phyloP scores from a whole-genome alignment of 768 basidiomycete genomes.

The Suillus variegatus region DNA sequence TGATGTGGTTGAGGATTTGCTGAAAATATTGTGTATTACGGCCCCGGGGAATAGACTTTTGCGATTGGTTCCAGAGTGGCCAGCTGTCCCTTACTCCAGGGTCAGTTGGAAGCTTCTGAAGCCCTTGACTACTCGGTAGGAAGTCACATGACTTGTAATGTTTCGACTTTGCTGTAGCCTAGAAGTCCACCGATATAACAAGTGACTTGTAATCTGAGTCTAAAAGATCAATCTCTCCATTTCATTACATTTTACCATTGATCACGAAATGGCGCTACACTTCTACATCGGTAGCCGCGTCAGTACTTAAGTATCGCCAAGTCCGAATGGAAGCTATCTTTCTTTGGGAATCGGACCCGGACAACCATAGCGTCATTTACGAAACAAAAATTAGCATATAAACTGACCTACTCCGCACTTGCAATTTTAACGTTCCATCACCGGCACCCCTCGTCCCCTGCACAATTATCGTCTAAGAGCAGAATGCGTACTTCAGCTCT shows the following conservation, averaged over 20 bases:
- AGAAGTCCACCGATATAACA: no score
- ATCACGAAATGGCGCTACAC: not conserved
- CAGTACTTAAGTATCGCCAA: not conserved
- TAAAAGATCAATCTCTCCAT: not conserved
- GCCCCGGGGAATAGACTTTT: no score
- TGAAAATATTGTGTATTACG: no score
- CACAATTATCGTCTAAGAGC: conserved; percentile 3
- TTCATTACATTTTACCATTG: not conserved
- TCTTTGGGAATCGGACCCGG: not conserved
- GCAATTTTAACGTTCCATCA: not conserved
- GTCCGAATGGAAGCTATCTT: not conserved
- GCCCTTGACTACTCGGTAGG: no score
- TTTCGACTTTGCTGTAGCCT: no score
- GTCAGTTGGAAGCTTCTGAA: no score
- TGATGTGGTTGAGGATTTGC: no score
- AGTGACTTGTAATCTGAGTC: not conserved
- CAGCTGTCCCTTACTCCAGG: no score
- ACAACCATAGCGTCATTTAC: not conserved
- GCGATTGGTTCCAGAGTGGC: no score
- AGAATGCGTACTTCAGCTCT: conserved; percentile 6
- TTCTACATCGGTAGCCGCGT: not conserved
- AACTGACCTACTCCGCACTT: not conserved
- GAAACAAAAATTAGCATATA: conserved; percentile 1
- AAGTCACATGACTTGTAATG: no score
- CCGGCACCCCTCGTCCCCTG: not conserved